Percentiles rank a stretch among this genome's conserved stretches.
These are phyloP conservation scores for Chromera velia DNA, from an alignment of 73 alveolate genomes.

Conservation along the genomic window DNA sequence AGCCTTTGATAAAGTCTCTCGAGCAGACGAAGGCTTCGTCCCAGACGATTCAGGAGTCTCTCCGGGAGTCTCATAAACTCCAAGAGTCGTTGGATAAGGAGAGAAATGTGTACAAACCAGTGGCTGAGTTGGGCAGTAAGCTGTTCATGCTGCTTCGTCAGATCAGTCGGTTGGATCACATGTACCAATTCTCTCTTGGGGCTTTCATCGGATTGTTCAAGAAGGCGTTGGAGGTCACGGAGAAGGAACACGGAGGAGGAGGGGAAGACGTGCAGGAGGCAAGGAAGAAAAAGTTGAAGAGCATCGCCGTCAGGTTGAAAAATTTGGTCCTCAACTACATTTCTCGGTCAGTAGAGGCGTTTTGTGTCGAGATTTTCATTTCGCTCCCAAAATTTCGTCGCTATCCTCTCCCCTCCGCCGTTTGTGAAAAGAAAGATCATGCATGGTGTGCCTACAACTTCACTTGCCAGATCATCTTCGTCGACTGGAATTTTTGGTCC, in stretches of 20 bases:
- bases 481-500: too few relatives aligned
- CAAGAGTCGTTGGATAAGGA: slow-evolving; percentile 76
- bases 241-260: slow-evolving; percentile 48
- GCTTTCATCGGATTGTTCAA: slow-evolving; percentile 86
- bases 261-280: slow-evolving; percentile 21
- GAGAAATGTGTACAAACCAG: slow-evolving; percentile 88
- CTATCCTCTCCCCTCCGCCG: too few relatives aligned
- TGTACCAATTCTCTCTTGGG: slow-evolving; percentile 96
- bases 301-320: slow-evolving; percentile 27
- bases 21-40: slow-evolving; percentile 80
- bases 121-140: slow-evolving; percentile 86
- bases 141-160: slow-evolving; percentile 90
- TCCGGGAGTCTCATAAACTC: slow-evolving; percentile 75
- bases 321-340: slow-evolving; percentile 47
- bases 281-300: slow-evolving; percentile 14
- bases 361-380: too few relatives aligned
- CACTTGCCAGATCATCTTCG: too few relatives aligned
- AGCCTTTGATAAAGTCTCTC: slow-evolving; percentile 89
- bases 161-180: slow-evolving; percentile 85
- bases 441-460: too few relatives aligned
- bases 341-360: too few relatives aligned
- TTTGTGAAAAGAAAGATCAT: too few relatives aligned
- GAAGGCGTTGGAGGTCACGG: slow-evolving; percentile 72
- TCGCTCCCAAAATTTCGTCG: too few relatives aligned
- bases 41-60: slow-evolving; percentile 68